Base-by-base conservation (phyloP, 164 flowering plant genomes). In the Aristolochia fimbriata region DNA sequence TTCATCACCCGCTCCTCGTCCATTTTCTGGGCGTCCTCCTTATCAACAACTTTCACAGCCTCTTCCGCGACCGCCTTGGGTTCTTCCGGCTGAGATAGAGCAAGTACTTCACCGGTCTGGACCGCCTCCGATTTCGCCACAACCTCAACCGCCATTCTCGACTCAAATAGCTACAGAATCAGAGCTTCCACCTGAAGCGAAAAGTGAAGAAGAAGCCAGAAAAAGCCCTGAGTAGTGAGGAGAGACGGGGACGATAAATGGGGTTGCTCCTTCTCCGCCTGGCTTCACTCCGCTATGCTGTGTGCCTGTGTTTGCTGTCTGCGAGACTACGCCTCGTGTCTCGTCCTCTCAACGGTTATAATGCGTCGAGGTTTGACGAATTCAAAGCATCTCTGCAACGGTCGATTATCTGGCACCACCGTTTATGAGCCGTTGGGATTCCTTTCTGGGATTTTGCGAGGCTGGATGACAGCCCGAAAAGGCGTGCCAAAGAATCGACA, bases 331-430 rank as follows among this genome's bases (percentile, higher is more conserved):
- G 63, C 16, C 1, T 21, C 6, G 68, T 27, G 48, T 47, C 43
- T 37, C 9, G 43, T 37, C 43, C 43, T 7, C 10, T 37, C 23
- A 75, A 70, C 77, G 77, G 80, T 68, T 75, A 73, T 63, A 77
- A 78, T 58, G 49, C 33, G 13, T 47, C 31, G 62, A 57, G 31
- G 41, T 25, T 23, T 27, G 54, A 66, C 65, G 60, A 20, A 30
- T 27, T 45, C 70, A 72, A 56, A 33, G n/a, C 16, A 13, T 61
- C 71, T 25, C 63, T 58, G 52, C 62, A 78, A 78, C 83, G 82
- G 82, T 80, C 57, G 65, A 64, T 22, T 62, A 74, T 47, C 75
- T 78, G 83, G 70, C 59, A 47, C 78, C 81, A 75, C 64, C 80
- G 71, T 64, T 43, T 48, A 47, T 25, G 68, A 76, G 77, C 75